Evolutionary conservation across 441 rosid species (phyloP).

Genomic region (Lepidium campestre): DNA sequence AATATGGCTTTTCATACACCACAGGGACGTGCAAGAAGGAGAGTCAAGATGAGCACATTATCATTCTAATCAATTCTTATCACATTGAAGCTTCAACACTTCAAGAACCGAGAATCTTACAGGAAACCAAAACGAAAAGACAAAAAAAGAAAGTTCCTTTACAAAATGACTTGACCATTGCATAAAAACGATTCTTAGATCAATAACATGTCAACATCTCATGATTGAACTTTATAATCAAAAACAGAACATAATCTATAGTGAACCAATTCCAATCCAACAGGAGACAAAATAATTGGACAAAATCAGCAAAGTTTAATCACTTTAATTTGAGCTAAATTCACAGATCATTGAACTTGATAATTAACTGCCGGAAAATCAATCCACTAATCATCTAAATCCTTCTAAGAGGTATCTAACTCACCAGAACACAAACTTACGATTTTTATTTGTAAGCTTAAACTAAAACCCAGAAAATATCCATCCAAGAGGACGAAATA

Average conservation of each 20-base stretch:
- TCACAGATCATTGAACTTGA: background rate
- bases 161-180: background rate
- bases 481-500: background rate
- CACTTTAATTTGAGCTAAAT: background rate
- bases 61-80: background rate
- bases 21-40: constrained; percentile 3
- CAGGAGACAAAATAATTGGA: background rate
- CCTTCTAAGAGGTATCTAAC: background rate
- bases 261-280: constrained; percentile 11
- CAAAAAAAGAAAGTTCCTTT: background rate
- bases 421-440: background rate
- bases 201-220: constrained; percentile 15
- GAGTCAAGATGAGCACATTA: constrained; percentile 17
- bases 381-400: background rate
- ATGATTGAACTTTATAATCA: constrained; percentile 9
- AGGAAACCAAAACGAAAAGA: background rate
- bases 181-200: constrained; percentile 3
- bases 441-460: no score
- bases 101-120: constrained; percentile 15
- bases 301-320: background rate
- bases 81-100: background rate
- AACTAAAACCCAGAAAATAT: no score
- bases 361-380: no score
- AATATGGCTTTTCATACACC: constrained; percentile 13
- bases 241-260: background rate